phyloP scores from a whole-genome alignment of 2,329 filamentous ascomycete genomes.

The Sarocladium brachiariae region DNA sequence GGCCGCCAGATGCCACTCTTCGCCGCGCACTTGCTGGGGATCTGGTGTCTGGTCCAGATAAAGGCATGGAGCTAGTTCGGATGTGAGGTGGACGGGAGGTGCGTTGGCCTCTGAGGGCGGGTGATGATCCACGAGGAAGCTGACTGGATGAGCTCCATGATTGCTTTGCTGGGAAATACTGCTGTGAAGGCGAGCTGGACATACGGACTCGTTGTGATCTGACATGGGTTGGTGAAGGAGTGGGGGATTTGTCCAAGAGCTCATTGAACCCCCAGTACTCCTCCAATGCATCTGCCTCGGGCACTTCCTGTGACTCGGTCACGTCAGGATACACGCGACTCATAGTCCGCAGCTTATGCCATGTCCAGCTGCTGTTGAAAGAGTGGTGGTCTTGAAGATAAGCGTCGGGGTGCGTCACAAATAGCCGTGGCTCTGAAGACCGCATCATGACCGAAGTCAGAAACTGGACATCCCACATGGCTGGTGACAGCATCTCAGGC shows the following conservation, averaged over 20 bases:
- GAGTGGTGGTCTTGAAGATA: constrained; percentile 60
- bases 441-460: constrained; percentile 69
- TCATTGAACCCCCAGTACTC: constrained; percentile 63
- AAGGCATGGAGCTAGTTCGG: constrained; percentile 48
- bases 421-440: constrained; percentile 59
- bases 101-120: constrained; percentile 29
- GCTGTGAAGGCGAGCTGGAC: constrained; percentile 28
- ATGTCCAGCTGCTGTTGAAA: constrained; percentile 57
- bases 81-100: constrained; percentile 39
- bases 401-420: constrained; percentile 67
- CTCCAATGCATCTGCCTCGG: constrained; percentile 56
- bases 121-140: constrained; percentile 31
- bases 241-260: constrained; percentile 51
- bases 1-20: constrained; percentile 38
- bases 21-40: constrained; percentile 37
- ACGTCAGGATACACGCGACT: constrained; percentile 42
- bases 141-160: constrained; percentile 25
- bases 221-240: constrained; percentile 36
- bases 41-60: constrained; percentile 23
- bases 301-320: constrained; percentile 35
- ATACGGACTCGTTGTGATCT: constrained; percentile 29
- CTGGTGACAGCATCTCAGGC: constrained; percentile 66
- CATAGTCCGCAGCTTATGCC: constrained; percentile 61
- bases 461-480: constrained; percentile 65
- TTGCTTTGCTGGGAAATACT: constrained; percentile 17